Evolutionary conservation across 2,329 filamentous ascomycete genomes (phyloP), one percentile per base, ranked within the genome.

Genomic region (Sporothrix globosa): DNA sequence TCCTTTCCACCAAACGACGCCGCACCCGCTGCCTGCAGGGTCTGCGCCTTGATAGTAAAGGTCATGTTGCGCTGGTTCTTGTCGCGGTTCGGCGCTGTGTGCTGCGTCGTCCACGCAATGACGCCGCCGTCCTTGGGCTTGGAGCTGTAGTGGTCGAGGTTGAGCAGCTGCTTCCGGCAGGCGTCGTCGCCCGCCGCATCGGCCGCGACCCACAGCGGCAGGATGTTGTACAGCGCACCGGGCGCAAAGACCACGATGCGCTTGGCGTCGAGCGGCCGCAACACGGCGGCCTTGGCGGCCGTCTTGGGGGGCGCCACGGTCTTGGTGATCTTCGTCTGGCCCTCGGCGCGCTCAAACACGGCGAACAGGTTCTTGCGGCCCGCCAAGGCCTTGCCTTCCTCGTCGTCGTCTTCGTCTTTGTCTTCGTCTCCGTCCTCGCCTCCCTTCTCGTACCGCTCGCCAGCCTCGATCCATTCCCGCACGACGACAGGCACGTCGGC

Each of bases 221-320:
- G 73, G 13, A 81, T 79, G 46, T 82, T 79, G 70, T 86, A 86
- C 11, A 86, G 74, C 11, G 84, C 84, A 0, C 84, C 85, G 0
- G 85, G 84, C 21, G 84, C 84, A 75, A 87, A 87, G 41, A 86
- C 80, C n/a, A 82, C 82, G 1, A 83, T 76, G 70, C 76, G 77
- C 66, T 79, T 73, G 65, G 77, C 73, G 70, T 82, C 81, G 30
- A 73, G 67, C 13, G 69, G 72, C n/a, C 77, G 74, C 54, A 70
- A 70, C 69, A 74, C 77, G 70, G 72, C 79, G 68, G 63, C 77
- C 73, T 71, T 77, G 69, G 72, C 76, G 52, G 66, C 34, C 73
- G 68, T 74, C 74, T 46, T 74, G 56, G 77, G 72, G 24, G 80
- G 74, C 67, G 76, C 72, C 21, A 80, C 78, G 1, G 77, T 82